These are phyloP conservation scores for Chaetomiaceae sp. DNA, from an alignment of 2,329 filamentous ascomycete species.

Conservation along the genomic window DNA sequence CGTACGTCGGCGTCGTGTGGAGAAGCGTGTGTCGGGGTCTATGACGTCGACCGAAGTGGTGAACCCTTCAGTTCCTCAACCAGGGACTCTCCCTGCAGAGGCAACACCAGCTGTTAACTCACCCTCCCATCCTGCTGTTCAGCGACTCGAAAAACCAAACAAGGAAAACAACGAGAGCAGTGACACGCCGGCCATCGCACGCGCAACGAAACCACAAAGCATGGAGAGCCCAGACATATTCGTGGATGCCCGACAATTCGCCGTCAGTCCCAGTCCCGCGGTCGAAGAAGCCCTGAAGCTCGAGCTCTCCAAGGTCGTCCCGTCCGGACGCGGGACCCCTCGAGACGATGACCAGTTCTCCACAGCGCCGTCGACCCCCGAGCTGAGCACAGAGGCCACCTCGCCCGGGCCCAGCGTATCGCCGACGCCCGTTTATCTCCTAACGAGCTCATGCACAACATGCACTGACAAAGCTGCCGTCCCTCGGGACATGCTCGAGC, in stretches of 20 bases:
- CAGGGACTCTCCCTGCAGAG: conserved; percentile 13
- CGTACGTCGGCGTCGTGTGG: not conserved
- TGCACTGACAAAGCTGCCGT: conserved; percentile 11
- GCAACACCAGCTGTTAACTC: not conserved
- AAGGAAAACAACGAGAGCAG: not conserved
- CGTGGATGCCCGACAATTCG: conserved; percentile 21
- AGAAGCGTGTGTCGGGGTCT: not conserved
- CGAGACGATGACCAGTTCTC: conserved; percentile 23
- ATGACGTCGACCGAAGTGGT: conserved; percentile 12
- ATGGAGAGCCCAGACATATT: conserved; percentile 22
- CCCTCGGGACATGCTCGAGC: conserved; percentile 8
- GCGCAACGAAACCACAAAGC: not conserved
- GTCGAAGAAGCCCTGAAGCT: not conserved
- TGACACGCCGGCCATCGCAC: not conserved
- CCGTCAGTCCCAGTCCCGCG: conserved; percentile 1
- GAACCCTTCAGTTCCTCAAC: not conserved
- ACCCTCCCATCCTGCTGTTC: not conserved
- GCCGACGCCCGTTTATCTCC: conserved; percentile 25
- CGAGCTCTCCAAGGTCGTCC: not conserved
- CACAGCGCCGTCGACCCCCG: conserved; percentile 31
- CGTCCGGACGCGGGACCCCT: conserved; percentile 7
- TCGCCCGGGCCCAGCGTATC: conserved; percentile 30
- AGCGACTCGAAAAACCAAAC: not conserved
- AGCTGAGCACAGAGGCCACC: conserved; percentile 28
- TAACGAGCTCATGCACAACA: conserved; percentile 14